Evolutionary conservation across 371 early-diverging fungal genomes (phyloP), one percentile per base, ranked within the genome.

Genomic region (Parasitella parasitica): DNA sequence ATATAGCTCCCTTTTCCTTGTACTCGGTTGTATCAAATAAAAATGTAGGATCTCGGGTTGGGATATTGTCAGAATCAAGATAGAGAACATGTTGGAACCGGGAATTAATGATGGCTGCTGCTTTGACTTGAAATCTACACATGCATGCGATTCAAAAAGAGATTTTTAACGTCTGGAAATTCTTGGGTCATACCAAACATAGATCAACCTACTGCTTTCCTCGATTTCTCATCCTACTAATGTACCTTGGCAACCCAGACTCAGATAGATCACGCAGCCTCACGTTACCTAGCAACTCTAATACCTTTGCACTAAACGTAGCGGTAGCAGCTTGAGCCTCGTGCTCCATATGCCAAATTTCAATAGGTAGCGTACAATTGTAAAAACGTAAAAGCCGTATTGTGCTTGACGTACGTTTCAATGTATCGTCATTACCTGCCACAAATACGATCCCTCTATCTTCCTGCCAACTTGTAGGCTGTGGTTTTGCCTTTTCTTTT

Each of bases 51-150:
- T 85, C 78, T n/a, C 64, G 53, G 4, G 78, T 64, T 7, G 77
- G 73, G 0, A 70, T 64, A 52, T 82, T 80, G 56, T 85, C 85
- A 13, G 80, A 75, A 58, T 85, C 85, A 24, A 85, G 32, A 38
- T 78, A 82, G 13, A 85, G 54, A 2, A 82, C 68, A 13, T 83
- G 58, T 34, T 73, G 59, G 39, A 81, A 83, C n/a, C 58, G 54
- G 15, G 77, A 71, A 24, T 77, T 69, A 35, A 83, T 66, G 22
- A 82, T 71, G n/a, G 85, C 78, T 26, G 73, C 76, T 8, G 78
- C 72, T 51, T 85, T 85, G 26, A 78, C 67, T 60, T 77, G 77
- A 54, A 77, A 77, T n/a, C 73, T 76, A 54, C 0, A 24, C n/a
- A n/a, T n/a, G n/a, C n/a, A n/a, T n/a, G n/a, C n/a, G n/a, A n/a